Conservation (phyloP, 2,329 filamentous ascomycete species). For the Zelopaecilomyces penicillatus region DNA sequence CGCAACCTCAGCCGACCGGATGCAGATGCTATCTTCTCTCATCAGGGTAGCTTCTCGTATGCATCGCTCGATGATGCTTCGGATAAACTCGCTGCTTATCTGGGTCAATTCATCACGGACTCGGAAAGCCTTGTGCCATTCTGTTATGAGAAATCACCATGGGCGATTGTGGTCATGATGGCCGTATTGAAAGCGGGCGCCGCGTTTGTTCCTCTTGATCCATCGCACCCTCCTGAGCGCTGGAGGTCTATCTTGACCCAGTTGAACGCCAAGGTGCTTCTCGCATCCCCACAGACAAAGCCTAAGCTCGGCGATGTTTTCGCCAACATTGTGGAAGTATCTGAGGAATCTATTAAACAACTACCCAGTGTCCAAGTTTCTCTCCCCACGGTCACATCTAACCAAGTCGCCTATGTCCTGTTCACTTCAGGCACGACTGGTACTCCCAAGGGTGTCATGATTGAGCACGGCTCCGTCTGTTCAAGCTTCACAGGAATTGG, state of each 20-base stretch:
- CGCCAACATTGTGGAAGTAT: background rate
- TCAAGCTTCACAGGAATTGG: slow-evolving; percentile 4
- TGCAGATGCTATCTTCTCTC: too few relatives aligned
- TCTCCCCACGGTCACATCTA: background rate
- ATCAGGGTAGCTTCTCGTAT: too few relatives aligned
- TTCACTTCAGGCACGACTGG: slow-evolving; percentile 16
- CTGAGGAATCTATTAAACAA: background rate
- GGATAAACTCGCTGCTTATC: too few relatives aligned
- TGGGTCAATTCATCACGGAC: too few relatives aligned
- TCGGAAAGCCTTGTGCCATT: background rate
- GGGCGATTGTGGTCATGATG: background rate
- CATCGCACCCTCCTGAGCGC: background rate
- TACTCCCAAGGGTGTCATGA: slow-evolving; percentile 11
- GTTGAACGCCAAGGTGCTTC: background rate
- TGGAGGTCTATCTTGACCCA: background rate
- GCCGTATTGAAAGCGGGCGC: background rate
- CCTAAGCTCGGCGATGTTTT: background rate
- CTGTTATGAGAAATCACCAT: background rate
- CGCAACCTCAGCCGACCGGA: too few relatives aligned
- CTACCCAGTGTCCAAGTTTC: background rate
- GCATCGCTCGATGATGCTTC: too few relatives aligned
- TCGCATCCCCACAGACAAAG: too few relatives aligned
- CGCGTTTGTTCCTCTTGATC: background rate
- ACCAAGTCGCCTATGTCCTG: slow-evolving; percentile 4
- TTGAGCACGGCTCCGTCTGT: slow-evolving; percentile 12